A percentile compares a stretch with the other conserved stretches of the same genome.
These are phyloP conservation scores for Uncinocarpus reesii DNA, from an alignment of 2,329 filamentous ascomycete species.

Conservation along the genomic window DNA sequence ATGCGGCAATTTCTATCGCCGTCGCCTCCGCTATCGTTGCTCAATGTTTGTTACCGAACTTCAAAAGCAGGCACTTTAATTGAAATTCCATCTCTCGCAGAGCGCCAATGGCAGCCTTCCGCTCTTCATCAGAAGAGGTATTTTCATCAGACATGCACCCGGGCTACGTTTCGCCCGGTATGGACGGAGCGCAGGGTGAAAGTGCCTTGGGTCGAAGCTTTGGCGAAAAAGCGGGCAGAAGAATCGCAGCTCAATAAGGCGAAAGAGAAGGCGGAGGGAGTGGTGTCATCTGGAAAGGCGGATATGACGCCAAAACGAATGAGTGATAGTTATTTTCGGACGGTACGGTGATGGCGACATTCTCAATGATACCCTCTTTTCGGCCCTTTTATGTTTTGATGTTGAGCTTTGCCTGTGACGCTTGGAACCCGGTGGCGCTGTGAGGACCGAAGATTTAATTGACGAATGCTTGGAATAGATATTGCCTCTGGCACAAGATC, in stretches of 20 bases:
- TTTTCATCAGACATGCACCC: constrained; percentile 24
- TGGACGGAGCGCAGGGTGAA: constrained; percentile 50
- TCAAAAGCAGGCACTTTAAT: background rate
- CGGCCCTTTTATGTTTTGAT: constrained; percentile 17
- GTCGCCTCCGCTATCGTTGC: background rate
- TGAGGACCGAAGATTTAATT: background rate
- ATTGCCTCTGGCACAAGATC: constrained; percentile 60
- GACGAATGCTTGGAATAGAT: constrained; percentile 34
- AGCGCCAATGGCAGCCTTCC: background rate
- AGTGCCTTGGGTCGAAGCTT: constrained; percentile 59
- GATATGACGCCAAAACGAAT: constrained; percentile 57
- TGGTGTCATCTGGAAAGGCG: constrained; percentile 35
- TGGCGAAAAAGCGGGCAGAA: constrained; percentile 44
- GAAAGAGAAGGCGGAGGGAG: constrained; percentile 36
- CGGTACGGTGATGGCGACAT: constrained; percentile 35
- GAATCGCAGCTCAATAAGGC: constrained; percentile 16
- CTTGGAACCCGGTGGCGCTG: too few relatives aligned
- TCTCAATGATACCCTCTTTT: background rate
- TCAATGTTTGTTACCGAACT: background rate
- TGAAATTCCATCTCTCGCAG: background rate
- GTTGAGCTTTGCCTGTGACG: background rate
- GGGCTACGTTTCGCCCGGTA: constrained; percentile 14
- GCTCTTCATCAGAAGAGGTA: constrained; percentile 11
- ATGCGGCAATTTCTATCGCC: background rate
- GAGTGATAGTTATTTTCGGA: constrained; percentile 59